Evolutionary conservation across 2,329 filamentous ascomycete species (phyloP).

Genomic region (Blumeriella jaapii): DNA sequence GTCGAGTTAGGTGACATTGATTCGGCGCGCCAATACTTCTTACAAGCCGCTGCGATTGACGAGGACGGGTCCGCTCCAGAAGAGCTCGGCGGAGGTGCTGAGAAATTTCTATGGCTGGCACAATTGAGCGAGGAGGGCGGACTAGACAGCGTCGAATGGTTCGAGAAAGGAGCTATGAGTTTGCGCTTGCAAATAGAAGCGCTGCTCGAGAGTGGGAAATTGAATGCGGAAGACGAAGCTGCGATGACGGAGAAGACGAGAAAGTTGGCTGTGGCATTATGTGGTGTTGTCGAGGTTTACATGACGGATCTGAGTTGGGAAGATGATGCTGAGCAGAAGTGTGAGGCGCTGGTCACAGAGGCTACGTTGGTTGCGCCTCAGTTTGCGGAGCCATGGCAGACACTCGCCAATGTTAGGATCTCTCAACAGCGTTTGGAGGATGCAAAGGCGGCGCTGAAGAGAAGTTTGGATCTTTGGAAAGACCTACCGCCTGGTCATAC

Average conservation of each 20-base stretch:
- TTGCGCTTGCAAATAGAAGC: conserved; percentile 60
- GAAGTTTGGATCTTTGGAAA: conserved; percentile 76
- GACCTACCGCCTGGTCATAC: conserved; percentile 62
- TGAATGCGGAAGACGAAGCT: conserved; percentile 30
- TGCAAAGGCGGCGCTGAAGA: conserved; percentile 63
- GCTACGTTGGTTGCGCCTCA: conserved; percentile 75
- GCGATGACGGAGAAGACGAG: conserved; percentile 58
- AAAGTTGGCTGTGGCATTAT: conserved; percentile 84
- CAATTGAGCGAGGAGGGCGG: conserved; percentile 70
- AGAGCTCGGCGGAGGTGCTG: conserved; percentile 66
- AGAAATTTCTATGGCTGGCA: conserved; percentile 92
- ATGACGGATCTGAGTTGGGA: conserved; percentile 98
- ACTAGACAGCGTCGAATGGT: conserved; percentile 54
- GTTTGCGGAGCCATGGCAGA: conserved; percentile 85
- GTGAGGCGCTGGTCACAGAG: conserved; percentile 82
- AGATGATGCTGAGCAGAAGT: conserved; percentile 76
- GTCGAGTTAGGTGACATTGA: conserved; percentile 53
- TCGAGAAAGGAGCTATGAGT: conserved; percentile 57
- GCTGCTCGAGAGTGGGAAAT: conserved; percentile 40
- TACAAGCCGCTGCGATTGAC: conserved; percentile 64
- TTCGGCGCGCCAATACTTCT: conserved; percentile 59
- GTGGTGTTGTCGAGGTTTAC: conserved; percentile 90
- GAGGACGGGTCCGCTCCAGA: conserved; percentile 60
- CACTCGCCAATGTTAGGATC: conserved; percentile 84
- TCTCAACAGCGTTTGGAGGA: conserved; percentile 74